Conservation (phyloP, 371 early-diverging fungal species). For the Mortierella sp. region DNA sequence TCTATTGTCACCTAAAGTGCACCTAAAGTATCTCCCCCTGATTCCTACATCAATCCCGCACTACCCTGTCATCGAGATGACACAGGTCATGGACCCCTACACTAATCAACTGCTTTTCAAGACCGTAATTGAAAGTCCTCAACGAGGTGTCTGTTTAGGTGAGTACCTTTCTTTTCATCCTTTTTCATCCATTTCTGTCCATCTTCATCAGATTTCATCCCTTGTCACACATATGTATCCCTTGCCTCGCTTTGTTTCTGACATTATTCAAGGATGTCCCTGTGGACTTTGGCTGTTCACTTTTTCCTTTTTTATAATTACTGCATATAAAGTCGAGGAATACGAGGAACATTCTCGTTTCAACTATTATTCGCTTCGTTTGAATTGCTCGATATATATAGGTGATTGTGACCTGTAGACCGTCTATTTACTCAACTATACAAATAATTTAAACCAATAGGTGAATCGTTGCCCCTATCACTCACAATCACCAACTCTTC, state of each 20-base stretch:
- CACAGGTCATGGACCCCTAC: constrained; percentile 36
- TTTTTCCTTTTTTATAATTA: constrained; percentile 9
- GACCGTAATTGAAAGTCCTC: constrained; percentile 37
- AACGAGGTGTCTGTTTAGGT: constrained; percentile 54
- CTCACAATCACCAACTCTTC: constrained; percentile 47
- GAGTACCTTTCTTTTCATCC: too few relatives aligned
- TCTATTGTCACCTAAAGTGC: constrained; percentile 24
- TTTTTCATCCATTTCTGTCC: neutral
- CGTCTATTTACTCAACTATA: neutral
- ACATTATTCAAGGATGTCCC: constrained; percentile 8
- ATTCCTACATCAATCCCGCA: constrained; percentile 44
- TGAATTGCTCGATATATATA: neutral
- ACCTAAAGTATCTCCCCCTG: constrained; percentile 46
- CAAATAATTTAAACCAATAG: constrained; percentile 11
- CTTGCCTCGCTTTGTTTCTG: neutral
- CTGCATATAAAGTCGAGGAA: neutral
- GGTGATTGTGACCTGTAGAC: too few relatives aligned
- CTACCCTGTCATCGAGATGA: constrained; percentile 44
- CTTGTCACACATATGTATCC: neutral
- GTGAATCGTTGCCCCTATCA: constrained; percentile 37
- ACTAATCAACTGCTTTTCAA: constrained; percentile 25
- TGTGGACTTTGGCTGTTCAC: constrained; percentile 35
- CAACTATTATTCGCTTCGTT: neutral
- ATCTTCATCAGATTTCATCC: neutral
- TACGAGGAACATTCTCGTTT: constrained; percentile 4